phyloP scores from a whole-genome alignment of 2,329 filamentous ascomycete species.

The Aspergillus hortae region DNA sequence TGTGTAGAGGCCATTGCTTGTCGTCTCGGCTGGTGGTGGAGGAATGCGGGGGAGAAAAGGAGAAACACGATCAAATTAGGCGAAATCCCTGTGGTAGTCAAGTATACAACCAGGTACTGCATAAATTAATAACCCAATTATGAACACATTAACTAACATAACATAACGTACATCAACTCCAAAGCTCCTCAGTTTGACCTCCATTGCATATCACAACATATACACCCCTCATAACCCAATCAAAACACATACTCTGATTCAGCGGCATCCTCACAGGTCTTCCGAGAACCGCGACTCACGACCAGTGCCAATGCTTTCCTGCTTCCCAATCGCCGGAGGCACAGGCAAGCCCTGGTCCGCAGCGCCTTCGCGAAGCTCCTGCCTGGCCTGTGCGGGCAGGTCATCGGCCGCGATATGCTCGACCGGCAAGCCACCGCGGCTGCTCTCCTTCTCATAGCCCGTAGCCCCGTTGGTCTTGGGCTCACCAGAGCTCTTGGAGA shows the following conservation, averaged over 20 bases:
- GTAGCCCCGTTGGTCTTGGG: slow-evolving; percentile 16
- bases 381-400: slow-evolving; percentile 12
- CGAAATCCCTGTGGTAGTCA: too few relatives aligned
- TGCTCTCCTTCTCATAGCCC: slow-evolving; percentile 2
- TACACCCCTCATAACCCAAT: too few relatives aligned
- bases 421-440: slow-evolving; percentile 8
- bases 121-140: too few relatives aligned
- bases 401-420: slow-evolving; percentile 10
- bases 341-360: slow-evolving; percentile 27
- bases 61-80: too few relatives aligned
- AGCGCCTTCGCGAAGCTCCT: slow-evolving; percentile 27
- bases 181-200: too few relatives aligned
- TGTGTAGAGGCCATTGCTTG: not conserved
- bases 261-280: slow-evolving; percentile 23
- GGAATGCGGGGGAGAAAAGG: too few relatives aligned
- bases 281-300: slow-evolving; percentile 38
- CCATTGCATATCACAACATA: too few relatives aligned
- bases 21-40: too few relatives aligned
- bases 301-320: slow-evolving; percentile 20
- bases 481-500: slow-evolving; percentile 20
- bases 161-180: too few relatives aligned
- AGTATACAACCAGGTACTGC: too few relatives aligned
- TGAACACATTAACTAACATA: too few relatives aligned
- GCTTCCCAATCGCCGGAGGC: slow-evolving; percentile 26
- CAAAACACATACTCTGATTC: too few relatives aligned